Base-by-base conservation (phyloP, 2,329 filamentous ascomycete species). In the Botrytis aclada region DNA sequence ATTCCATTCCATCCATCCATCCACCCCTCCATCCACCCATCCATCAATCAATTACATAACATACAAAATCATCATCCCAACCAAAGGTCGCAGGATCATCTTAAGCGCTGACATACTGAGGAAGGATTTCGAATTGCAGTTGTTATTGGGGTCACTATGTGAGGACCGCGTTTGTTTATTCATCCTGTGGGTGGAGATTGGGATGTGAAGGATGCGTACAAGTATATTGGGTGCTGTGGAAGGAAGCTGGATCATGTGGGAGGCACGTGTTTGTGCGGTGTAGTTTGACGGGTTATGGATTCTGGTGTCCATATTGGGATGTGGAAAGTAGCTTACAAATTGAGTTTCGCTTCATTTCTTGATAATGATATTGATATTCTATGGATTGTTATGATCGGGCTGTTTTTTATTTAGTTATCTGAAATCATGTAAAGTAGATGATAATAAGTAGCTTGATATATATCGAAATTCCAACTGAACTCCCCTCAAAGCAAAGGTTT, bases 401-500 rank as follows among this genome's bases (percentile, higher is more conserved):
- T 37, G 4, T 39, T 39, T 6, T 61, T 1, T n/a, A n/a, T 14
- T 14, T 1, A 12, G 12, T 22, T n/a, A 16, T 47, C 20, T 2
- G 10, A 47, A 47, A 10, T 10, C 22, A n/a, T 25, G n/a, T 6
- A 6, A 51, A 51, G 12, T 43, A 34, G 10, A 34, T 58, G 0
- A 8, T 39, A 34, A 6, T 34, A 34, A 6, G 34, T 39, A 39
- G 37, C 20, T 45, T 47, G 43, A n/a, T 39, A 0, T 2, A n/a
- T 18, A 41, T 43, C 61, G 3, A 43, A 12, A 60, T 37, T 61
- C 4, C 8, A 58, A 22, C 10, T 8, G 29, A n/a, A 32, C 18
- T 10, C n/a, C 58, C 1, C 29, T 75, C 66, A 77, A 10, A 77
- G 70, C 39, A 77, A 72, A 29, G 56, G 25, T 69, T 77, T 79